These are phyloP conservation scores for Hyphodiscus hymeniophilus DNA, from an alignment of 495 filamentous ascomycete species.

Conservation along the genomic window DNA sequence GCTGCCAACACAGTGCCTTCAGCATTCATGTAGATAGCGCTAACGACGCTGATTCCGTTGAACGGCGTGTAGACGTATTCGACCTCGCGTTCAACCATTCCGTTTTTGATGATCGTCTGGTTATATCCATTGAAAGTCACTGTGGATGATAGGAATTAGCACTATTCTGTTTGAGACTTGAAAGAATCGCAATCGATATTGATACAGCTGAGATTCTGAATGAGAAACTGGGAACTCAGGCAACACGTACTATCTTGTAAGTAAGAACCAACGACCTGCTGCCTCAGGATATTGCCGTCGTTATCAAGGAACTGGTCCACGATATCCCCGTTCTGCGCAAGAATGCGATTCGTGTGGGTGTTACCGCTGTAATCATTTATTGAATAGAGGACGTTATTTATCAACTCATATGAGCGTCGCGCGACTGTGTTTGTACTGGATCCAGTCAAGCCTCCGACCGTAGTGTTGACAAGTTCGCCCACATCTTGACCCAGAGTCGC, in stretches of 20 bases:
- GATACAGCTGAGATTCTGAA: too few species aligned
- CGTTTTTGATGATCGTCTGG: slow-evolving; percentile 33
- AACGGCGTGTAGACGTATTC: slow-evolving; percentile 47
- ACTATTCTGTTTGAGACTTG: too few species aligned
- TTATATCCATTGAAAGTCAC: slow-evolving; percentile 48
- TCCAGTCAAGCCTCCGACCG: slow-evolving; percentile 25
- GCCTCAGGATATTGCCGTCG: slow-evolving; percentile 33
- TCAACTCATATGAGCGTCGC: slow-evolving; percentile 29
- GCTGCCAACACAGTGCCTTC: slow-evolving; percentile 37
- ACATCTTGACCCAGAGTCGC: slow-evolving; percentile 42
- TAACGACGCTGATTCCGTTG: slow-evolving; percentile 36
- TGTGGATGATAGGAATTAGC: too few species aligned
- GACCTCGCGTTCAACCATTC: slow-evolving; percentile 32
- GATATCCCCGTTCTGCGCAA: slow-evolving; percentile 45
- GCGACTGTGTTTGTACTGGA: slow-evolving; percentile 2
- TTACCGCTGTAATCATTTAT: slow-evolving; percentile 47
- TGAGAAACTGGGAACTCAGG: too few species aligned
- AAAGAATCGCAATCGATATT: too few species aligned
- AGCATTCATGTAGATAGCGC: slow-evolving; percentile 39
- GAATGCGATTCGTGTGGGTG: slow-evolving; percentile 46
- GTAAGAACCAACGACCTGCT: slow-evolving; percentile 38
- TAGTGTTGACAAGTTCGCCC: slow-evolving; percentile 36
- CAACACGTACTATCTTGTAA: too few species aligned
- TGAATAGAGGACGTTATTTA: slow-evolving; percentile 44
- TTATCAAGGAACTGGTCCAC: slow-evolving; percentile 46